Conservation (phyloP, 495 filamentous ascomycete species). For the Daldinia grandis region DNA sequence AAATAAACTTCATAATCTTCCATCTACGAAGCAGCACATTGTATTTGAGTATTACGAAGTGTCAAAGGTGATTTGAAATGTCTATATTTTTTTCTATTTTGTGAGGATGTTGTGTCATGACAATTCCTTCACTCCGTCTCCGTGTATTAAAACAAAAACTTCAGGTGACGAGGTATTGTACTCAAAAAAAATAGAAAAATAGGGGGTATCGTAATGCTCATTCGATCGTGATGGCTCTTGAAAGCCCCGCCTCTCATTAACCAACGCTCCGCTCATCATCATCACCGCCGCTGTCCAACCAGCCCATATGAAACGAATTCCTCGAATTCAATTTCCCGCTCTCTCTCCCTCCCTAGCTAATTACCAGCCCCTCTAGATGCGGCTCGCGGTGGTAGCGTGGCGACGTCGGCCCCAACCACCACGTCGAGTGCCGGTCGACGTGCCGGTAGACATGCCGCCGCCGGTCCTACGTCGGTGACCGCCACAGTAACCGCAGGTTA, state of each 20-base stretch:
- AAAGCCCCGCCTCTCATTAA: constrained; percentile 4
- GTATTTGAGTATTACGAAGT: background rate
- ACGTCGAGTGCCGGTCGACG: constrained; percentile 37
- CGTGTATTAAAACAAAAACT: background rate
- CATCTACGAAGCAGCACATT: background rate
- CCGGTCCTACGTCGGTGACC: constrained; percentile 32
- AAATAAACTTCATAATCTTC: background rate
- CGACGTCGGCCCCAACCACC: constrained; percentile 44
- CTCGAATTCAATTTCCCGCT: constrained; percentile 1
- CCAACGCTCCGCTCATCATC: background rate
- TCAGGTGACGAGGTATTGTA: background rate
- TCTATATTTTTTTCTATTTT: constrained; percentile 16
- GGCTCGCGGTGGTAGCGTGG: constrained; percentile 42
- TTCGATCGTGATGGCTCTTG: constrained; percentile 13
- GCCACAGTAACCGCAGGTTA: constrained; percentile 75
- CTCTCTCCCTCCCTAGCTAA: background rate
- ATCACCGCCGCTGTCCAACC: background rate
- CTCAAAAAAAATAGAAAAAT: constrained; percentile 13
- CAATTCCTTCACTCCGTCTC: constrained; percentile 7
- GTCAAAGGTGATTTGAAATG: background rate
- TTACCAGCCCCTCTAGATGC: constrained; percentile 29
- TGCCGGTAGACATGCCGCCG: constrained; percentile 15
- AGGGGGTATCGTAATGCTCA: constrained; percentile 45
- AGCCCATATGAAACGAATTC: no score
- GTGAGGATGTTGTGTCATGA: background rate